Conservation (phyloP, 106 monocot genomes). For the Acorus calamus region DNA sequence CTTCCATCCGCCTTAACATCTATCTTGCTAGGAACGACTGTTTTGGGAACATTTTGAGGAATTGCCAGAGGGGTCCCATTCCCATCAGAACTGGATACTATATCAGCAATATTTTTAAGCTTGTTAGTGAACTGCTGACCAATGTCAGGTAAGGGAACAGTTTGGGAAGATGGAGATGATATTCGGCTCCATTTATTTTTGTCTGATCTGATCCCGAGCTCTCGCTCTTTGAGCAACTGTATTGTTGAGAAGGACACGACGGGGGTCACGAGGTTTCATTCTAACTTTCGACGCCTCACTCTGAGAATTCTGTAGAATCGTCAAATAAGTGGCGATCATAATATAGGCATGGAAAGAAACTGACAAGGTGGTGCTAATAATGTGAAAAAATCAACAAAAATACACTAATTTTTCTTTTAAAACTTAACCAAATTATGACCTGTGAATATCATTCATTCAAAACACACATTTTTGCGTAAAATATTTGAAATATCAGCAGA, state of each 20-base stretch:
- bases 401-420: no score
- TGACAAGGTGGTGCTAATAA: no score
- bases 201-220: conserved; percentile 12
- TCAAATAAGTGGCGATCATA: no score
- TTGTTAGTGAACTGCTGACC: conserved; percentile 23
- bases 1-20: conserved; percentile 10
- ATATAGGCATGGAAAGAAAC: no score
- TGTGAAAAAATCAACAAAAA: no score
- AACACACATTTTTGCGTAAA: no score
- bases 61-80: neutral
- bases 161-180: conserved; percentile 10
- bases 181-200: conserved; percentile 19
- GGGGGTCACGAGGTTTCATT: conserved; percentile 97
- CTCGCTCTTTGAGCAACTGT: conserved; percentile 23
- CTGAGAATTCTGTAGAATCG: conserved; percentile 16
- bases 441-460: no score
- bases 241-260: conserved; percentile 62
- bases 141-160: conserved; percentile 10
- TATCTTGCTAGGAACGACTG: conserved; percentile 5
- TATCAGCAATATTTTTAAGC: conserved; percentile 19
- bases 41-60: conserved; percentile 15
- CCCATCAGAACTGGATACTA: conserved; percentile 15
- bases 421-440: no score
- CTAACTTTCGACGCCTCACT: conserved; percentile 41
- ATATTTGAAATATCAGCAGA: no score